Evolutionary conservation across 2,329 filamentous ascomycete species (phyloP).

Genomic region (Fusarium sp.): DNA sequence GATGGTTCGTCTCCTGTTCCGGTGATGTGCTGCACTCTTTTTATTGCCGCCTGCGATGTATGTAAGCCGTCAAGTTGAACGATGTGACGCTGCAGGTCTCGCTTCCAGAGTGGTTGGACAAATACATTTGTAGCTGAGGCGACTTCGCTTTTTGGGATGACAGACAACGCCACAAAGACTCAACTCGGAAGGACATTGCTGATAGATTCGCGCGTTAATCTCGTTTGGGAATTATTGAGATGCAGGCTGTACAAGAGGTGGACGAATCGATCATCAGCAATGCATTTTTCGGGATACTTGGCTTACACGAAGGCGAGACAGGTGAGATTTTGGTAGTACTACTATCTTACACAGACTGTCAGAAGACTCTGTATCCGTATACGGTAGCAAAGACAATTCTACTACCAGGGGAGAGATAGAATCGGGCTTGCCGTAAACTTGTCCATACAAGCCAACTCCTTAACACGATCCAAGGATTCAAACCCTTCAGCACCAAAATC

Average conservation of each 20-base stretch:
- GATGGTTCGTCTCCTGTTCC: conserved; percentile 35
- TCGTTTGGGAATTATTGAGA: conserved; percentile 33
- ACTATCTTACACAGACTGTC: not conserved
- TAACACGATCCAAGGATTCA: conserved; percentile 15
- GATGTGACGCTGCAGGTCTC: conserved; percentile 25
- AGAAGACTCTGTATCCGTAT: not conserved
- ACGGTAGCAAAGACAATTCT: not conserved
- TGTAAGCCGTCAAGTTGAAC: conserved; percentile 4
- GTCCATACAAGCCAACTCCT: conserved; percentile 19
- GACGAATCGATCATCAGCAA: conserved; percentile 31
- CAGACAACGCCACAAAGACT: conserved; percentile 16
- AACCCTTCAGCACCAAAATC: conserved; percentile 21
- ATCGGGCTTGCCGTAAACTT: not conserved
- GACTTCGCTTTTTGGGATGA: conserved; percentile 23
- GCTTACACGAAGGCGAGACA: conserved; percentile 21
- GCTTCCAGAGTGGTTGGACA: conserved; percentile 23
- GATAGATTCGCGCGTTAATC: conserved; percentile 27
- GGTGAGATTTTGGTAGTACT: conserved; percentile 26
- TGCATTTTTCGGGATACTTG: conserved; percentile 11
- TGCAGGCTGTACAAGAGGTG: conserved; percentile 11
- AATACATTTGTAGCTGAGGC: conserved; percentile 11
- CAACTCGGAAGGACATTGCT: conserved; percentile 21
- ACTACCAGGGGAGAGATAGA: not conserved
- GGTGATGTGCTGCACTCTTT: conserved; percentile 25
- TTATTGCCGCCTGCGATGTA: not conserved